These are phyloP conservation scores for Aspergillus indologenus DNA, from an alignment of 495 filamentous ascomycete genomes.

Conservation along the genomic window DNA sequence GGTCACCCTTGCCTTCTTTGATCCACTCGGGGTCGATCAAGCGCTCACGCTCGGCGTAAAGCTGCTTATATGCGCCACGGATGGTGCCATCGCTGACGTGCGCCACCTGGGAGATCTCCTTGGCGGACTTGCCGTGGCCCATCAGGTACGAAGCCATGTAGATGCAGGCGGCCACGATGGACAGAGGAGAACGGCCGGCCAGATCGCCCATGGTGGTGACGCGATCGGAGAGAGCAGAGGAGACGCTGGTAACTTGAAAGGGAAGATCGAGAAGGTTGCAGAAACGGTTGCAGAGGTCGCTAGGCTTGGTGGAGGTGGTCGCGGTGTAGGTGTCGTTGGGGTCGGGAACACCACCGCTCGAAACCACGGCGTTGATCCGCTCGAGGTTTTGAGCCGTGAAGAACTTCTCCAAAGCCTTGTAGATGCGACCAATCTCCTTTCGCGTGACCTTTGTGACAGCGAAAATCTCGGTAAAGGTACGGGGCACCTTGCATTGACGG, in stretches of 20 bases:
- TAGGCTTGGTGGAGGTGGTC: slow-evolving; percentile 76
- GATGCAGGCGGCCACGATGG: slow-evolving; percentile 90
- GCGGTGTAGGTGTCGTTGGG: slow-evolving; percentile 61
- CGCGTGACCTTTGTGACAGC: slow-evolving; percentile 89
- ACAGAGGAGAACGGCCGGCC: slow-evolving; percentile 90
- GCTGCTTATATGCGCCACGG: slow-evolving; percentile 85
- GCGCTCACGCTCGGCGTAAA: slow-evolving; percentile 68
- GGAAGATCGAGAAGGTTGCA: slow-evolving; percentile 75
- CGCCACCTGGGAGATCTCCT: slow-evolving; percentile 76
- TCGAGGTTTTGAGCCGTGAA: slow-evolving; percentile 59
- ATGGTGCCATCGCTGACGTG: slow-evolving; percentile 96
- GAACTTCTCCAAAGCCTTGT: slow-evolving; percentile 89
- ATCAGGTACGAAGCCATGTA: slow-evolving; percentile 88
- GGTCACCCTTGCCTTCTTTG: slow-evolving; percentile 62
- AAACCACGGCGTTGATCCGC: slow-evolving; percentile 47
- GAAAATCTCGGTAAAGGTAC: slow-evolving; percentile 91
- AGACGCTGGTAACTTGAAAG: slow-evolving; percentile 65
- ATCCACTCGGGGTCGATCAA: slow-evolving; percentile 76
- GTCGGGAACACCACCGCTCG: slow-evolving; percentile 45
- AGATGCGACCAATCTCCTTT: slow-evolving; percentile 95
- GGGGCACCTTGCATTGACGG: slow-evolving; percentile 78
- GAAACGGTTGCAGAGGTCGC: slow-evolving; percentile 83
- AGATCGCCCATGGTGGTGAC: slow-evolving; percentile 71
- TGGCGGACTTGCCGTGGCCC: slow-evolving; percentile 71
- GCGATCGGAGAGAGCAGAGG: slow-evolving; percentile 68